Conservation (phyloP, 2,329 filamentous ascomycete species). For the Aureobasidium namibiae region DNA sequence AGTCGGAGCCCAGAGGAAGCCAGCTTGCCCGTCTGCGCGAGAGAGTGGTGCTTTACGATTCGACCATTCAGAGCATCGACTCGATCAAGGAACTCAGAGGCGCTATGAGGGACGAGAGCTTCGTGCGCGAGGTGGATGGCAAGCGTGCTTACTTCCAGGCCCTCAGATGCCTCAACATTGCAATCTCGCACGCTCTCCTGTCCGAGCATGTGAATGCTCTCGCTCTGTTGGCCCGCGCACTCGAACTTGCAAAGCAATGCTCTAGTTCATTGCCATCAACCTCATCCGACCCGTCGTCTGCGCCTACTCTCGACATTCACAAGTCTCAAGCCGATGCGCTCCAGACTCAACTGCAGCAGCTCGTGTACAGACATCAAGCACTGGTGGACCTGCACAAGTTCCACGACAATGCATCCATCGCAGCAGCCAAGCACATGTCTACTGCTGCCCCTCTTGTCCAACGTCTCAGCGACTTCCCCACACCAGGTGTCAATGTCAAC, state of each 20-base stretch:
- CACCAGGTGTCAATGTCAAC: constrained; percentile 53
- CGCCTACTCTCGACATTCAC: constrained; percentile 62
- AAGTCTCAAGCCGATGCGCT: constrained; percentile 51
- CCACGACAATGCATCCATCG: constrained; percentile 38
- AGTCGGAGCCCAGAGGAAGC: constrained; percentile 62
- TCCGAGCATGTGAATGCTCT: constrained; percentile 69
- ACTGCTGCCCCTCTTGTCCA: constrained; percentile 59
- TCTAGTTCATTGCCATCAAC: constrained; percentile 37
- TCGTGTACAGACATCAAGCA: constrained; percentile 74
- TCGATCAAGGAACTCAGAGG: constrained; percentile 84
- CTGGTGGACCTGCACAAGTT: constrained; percentile 74
- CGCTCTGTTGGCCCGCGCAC: constrained; percentile 70
- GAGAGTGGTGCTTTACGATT: constrained; percentile 82
- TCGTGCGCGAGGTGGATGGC: constrained; percentile 69
- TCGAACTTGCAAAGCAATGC: constrained; percentile 51
- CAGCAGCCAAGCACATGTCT: constrained; percentile 36
- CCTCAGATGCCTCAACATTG: constrained; percentile 76
- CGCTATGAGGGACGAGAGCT: constrained; percentile 71
- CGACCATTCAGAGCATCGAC: constrained; percentile 81
- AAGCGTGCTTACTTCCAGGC: constrained; percentile 80
- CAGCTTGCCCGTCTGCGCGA: constrained; percentile 77
- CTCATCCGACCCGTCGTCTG: constrained; percentile 30
- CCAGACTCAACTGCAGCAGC: constrained; percentile 53
- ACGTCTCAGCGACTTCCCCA: constrained; percentile 66
- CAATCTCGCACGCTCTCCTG: constrained; percentile 71